Conservation (phyloP, 768 basidiomycete species). For the Kwoniella dendrophila region DNA sequence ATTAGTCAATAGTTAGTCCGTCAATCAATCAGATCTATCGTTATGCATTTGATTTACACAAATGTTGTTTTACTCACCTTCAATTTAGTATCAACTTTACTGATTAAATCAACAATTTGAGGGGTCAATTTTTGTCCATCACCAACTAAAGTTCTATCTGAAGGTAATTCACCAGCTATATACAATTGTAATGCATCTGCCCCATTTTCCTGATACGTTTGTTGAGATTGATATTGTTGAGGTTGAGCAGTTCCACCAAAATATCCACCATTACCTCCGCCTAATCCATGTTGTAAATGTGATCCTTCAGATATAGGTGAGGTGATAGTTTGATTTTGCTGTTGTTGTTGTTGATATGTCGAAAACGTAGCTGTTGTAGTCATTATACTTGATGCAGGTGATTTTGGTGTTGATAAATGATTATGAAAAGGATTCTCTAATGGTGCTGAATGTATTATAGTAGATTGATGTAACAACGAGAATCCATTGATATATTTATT, state of each 20-base stretch:
- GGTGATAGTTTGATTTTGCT: slow-evolving; percentile 2
- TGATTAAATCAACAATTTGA: slow-evolving; percentile 35
- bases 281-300: background rate
- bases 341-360: slow-evolving; percentile 15
- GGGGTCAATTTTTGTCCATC: slow-evolving; percentile 48
- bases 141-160: slow-evolving; percentile 38
- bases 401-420: slow-evolving; percentile 12
- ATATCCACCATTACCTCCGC: background rate
- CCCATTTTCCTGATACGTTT: background rate
- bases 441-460: slow-evolving; percentile 45
- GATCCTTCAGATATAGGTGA: slow-evolving; percentile 12
- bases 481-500: too few species aligned
- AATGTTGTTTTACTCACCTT: slow-evolving; percentile 33
- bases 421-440: slow-evolving; percentile 22
- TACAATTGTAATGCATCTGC: slow-evolving; percentile 39
- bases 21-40: too few species aligned
- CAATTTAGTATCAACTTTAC: slow-evolving; percentile 43
- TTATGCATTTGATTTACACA: too few species aligned
- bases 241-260: slow-evolving; percentile 12
- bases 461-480: slow-evolving; percentile 39
- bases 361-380: slow-evolving; percentile 24
- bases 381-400: slow-evolving; percentile 16
- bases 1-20: too few species aligned
- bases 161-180: slow-evolving; percentile 38
- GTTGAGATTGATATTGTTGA: background rate